Conservation (phyloP, 371 early-diverging fungal species). For the Haplosporangium sp. region DNA sequence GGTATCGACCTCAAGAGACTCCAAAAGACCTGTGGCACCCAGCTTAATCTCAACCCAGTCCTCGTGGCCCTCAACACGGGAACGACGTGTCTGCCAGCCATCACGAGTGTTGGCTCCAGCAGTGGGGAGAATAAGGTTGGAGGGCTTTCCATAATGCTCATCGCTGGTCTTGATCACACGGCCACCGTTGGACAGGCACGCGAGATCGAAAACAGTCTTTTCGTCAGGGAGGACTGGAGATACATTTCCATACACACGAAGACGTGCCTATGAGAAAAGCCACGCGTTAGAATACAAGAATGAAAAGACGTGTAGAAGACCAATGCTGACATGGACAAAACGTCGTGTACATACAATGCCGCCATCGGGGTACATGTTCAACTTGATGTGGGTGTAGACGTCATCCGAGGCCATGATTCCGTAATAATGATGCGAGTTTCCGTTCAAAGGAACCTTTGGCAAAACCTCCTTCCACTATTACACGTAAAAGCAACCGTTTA, state of each 20-base stretch:
- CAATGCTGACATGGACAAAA: no score
- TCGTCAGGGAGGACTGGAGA: constrained; percentile 72
- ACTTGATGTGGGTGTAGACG: constrained; percentile 76
- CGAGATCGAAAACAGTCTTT: constrained; percentile 73
- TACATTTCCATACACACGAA: constrained; percentile 85
- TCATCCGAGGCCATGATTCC: constrained; percentile 58
- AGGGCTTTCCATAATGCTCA: constrained; percentile 78
- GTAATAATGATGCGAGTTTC: constrained; percentile 77
- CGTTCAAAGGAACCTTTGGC: constrained; percentile 71
- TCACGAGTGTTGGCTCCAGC: constrained; percentile 75
- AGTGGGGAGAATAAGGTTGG: constrained; percentile 79
- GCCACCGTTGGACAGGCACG: constrained; percentile 78
- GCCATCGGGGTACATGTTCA: constrained; percentile 90
- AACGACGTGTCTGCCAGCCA: constrained; percentile 84
- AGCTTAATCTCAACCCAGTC: constrained; percentile 85
- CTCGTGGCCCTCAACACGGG: constrained; percentile 67
- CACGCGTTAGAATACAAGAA: background rate
- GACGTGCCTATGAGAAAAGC: constrained; percentile 64
- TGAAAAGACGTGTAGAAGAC: constrained; percentile 15
- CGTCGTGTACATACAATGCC: constrained; percentile 67
- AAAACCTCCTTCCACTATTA: constrained; percentile 80
- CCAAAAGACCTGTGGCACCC: constrained; percentile 77
- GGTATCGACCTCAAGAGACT: constrained; percentile 82
- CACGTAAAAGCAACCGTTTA: background rate
- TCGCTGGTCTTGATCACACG: constrained; percentile 77